Evolutionary conservation across 2,329 filamentous ascomycete genomes (phyloP), one percentile per base, ranked within the genome.

Genomic region (Monilinia aucupariae): DNA sequence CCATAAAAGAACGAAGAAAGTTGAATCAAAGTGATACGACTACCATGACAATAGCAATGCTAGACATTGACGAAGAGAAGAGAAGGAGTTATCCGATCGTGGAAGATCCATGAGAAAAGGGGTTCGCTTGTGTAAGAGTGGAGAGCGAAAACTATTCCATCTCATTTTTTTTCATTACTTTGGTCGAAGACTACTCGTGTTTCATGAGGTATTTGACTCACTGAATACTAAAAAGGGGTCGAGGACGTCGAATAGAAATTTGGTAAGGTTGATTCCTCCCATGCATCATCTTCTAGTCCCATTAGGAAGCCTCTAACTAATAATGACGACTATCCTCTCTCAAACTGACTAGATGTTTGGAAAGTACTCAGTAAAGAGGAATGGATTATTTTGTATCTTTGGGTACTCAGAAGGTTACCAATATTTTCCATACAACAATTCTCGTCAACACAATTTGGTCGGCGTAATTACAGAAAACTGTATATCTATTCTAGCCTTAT

Each of bases 61-160:
- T 12, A 6, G 17, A 37, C 17, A 37, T 10, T 7, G 27, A 27
- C 17, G 27, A 22, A 41, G 7, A 7, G 27, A 41, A 3, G 5
- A 39, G 9, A 3, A 27, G 30, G 8, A 7, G 2, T 8, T 32
- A 15, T 59, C 34, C n/a, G 27, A 20, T 43, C 47, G 5, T 9
- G 45, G 32, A 47, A 47, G 9, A 59, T 37, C 39, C 27, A 25
- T 54, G 45, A 47, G n/a, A 53, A 61, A 54, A 54, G 49, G 59
- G 59, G 49, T 34, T 54, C 49, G 59, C 59, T 61, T 61, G 59
- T 3, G 15, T n/a, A n/a, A n/a, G 30, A 41, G 39, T 47, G 3
- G 25, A 47, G 39, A 27, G 13, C 12, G 27, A 45, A 47, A 61
- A 47, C 15, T 10, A 37, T 52, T 25, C 27, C 25, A 34, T 22